phyloP scores from a whole-genome alignment of 2,329 filamentous ascomycete species.

The Penicillium sp. region DNA sequence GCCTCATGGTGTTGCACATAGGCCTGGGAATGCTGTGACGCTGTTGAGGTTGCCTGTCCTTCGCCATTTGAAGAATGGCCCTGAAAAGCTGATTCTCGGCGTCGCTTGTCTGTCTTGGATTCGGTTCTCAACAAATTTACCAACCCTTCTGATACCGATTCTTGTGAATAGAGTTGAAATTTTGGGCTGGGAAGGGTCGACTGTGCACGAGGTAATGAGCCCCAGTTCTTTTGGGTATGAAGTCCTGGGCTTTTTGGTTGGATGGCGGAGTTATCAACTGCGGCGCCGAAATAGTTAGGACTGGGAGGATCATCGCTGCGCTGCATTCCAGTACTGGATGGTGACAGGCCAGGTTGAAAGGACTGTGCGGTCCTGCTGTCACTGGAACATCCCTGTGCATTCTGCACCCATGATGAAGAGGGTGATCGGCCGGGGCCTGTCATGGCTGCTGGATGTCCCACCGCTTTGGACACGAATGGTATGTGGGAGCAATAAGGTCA shows the following conservation, averaged over 20 bases:
- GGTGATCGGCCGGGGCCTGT: conserved; percentile 31
- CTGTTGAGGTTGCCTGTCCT: conserved; percentile 3
- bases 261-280: conserved; percentile 57
- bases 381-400: conserved; percentile 19
- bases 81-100: conserved; percentile 18
- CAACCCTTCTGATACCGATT: conserved; percentile 78
- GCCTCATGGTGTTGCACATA: not conserved
- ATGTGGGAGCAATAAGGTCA: conserved; percentile 1
- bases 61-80: conserved; percentile 16
- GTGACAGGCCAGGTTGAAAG: conserved; percentile 19
- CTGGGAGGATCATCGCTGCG: conserved; percentile 45
- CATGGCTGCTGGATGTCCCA: conserved; percentile 26
- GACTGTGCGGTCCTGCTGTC: conserved; percentile 12
- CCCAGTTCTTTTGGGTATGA: conserved; percentile 68
- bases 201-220: conserved; percentile 62
- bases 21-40: conserved; percentile 1
- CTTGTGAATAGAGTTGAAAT: conserved; percentile 44
- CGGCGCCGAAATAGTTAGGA: conserved; percentile 82
- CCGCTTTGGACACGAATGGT: conserved; percentile 6
- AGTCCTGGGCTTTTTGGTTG: conserved; percentile 54
- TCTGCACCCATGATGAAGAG: conserved; percentile 32
- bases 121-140: conserved; percentile 57
- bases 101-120: conserved; percentile 17
- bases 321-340: conserved; percentile 18
- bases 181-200: conserved; percentile 54